Base-by-base conservation (phyloP, 306 rosid genomes). In the Senna siamea region DNA sequence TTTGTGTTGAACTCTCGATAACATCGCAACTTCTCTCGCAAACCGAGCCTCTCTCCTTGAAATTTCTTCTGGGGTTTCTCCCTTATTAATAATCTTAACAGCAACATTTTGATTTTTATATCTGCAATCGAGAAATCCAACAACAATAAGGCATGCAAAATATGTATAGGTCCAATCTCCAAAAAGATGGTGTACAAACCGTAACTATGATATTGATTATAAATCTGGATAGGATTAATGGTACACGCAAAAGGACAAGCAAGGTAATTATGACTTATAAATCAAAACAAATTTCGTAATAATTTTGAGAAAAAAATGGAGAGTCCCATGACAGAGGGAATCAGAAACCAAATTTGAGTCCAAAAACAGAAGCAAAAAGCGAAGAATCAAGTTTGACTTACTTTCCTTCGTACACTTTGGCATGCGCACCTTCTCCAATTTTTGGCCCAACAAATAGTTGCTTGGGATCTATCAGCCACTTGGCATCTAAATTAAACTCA, bases 381-480 rank as follows among this genome's bases (percentile, higher is more conserved):
- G 67, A 15, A 43, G 30, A 41, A 77, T 1, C 7, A 23, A 43
- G 66, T 80, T 82, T 86, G 90, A 93, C 98, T 88, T 88, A 93
- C 98, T 93, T 89, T 88, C 98, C 98, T 73, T 93, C 93, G 73
- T 89, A 93, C 66, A 89, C 97, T 80, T 89, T 93, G 75, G 97
- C 97, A 84, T 88, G 98, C 1, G 92, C 98, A 69, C 96, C 98
- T 74, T 91, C 97, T 56, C 98, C 97, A 82, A 93, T 89, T 81
- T 85, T 89, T 5, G 97, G 98, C 0, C 98, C 98, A 83, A 93
- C 91, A 77, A 93, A 92, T 52, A 93, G 86, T 58, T 82, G 91
- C 37, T 86, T 93, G 12, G 98, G 98, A 91, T 91, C 97, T 66
- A 91, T 80, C 55, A 86, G 65, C 98, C 98, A 91, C 81, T 91